phyloP scores from a whole-genome alignment of 768 basidiomycete genomes.

The Macrolepiota albuminosa region DNA sequence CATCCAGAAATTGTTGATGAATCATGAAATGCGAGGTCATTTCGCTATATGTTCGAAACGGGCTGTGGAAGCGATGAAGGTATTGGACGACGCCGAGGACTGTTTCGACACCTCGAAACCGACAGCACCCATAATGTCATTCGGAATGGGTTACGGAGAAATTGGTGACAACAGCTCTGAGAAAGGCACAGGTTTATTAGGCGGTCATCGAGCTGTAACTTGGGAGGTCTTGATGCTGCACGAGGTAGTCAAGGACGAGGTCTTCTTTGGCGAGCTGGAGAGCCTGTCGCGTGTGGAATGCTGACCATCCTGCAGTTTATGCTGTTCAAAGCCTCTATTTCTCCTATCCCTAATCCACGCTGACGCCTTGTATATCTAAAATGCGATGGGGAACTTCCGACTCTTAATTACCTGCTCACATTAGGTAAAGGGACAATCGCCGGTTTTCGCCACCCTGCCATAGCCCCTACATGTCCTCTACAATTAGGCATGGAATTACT shows the following conservation, averaged over 20 bases:
- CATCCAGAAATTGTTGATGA: conserved; percentile 57
- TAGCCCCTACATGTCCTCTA: no score
- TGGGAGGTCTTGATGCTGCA: conserved; percentile 70
- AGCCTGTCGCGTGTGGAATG: conserved; percentile 71
- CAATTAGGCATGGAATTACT: no score
- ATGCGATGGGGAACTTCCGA: neutral
- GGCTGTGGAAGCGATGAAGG: conserved; percentile 71
- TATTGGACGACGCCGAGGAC: conserved; percentile 74
- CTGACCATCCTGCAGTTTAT: conserved; percentile 31
- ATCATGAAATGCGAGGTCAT: conserved; percentile 47
- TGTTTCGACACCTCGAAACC: conserved; percentile 65
- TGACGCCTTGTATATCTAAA: conserved; percentile 17
- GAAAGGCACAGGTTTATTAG: conserved; percentile 71
- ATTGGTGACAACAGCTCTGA: conserved; percentile 60
- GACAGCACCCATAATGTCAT: conserved; percentile 57
- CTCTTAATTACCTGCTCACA: no score
- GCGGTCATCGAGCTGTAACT: conserved; percentile 63
- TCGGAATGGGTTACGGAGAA: conserved; percentile 86
- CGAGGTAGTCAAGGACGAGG: conserved; percentile 56
- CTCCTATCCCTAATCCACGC: neutral
- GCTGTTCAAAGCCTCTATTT: neutral
- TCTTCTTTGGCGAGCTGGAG: conserved; percentile 75
- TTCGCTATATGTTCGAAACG: conserved; percentile 57
- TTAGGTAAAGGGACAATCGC: no score
- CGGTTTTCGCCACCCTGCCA: no score